phyloP scores from a whole-genome alignment of 2,329 filamentous ascomycete species.

The Geosmithia putterillii region DNA sequence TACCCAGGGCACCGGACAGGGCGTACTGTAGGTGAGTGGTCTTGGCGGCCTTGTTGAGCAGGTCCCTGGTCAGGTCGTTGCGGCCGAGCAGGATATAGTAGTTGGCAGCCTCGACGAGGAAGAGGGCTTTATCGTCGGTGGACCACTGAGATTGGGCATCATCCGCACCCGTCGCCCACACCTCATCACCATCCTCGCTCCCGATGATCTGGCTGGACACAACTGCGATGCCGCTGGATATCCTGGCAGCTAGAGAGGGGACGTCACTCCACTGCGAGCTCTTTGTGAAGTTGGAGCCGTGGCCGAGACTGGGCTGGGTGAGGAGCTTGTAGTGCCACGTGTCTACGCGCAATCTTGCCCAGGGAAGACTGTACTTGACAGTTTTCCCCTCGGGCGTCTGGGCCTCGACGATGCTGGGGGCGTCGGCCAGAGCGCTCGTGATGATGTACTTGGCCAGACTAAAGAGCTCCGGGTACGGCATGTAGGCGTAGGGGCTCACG shows the following conservation, averaged over 20 bases:
- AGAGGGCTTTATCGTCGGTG: constrained; percentile 47
- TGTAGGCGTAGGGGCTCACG: constrained; percentile 72
- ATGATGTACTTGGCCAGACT: constrained; percentile 52
- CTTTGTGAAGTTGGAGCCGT: constrained; percentile 42
- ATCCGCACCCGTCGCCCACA: constrained; percentile 18
- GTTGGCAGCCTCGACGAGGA: constrained; percentile 70
- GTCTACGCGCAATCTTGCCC: constrained; percentile 58
- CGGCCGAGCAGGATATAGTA: constrained; percentile 76
- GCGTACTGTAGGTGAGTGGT: constrained; percentile 67
- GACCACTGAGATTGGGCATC: constrained; percentile 25
- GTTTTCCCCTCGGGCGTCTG: constrained; percentile 10
- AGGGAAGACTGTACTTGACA: constrained; percentile 35
- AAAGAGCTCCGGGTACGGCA: constrained; percentile 74
- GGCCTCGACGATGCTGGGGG: constrained; percentile 9
- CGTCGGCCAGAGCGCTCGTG: constrained; percentile 11
- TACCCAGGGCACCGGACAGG: constrained; percentile 77
- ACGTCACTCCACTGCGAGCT: constrained; percentile 47
- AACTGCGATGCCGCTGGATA: constrained; percentile 28
- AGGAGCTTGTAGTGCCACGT: constrained; percentile 55
- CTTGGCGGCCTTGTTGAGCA: constrained; percentile 55
- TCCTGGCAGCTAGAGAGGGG: constrained; percentile 38
- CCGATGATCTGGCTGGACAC: constrained; percentile 25
- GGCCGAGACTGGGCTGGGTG: constrained; percentile 41
- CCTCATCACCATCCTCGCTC: constrained; percentile 15
- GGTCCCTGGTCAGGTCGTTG: constrained; percentile 60